These are phyloP conservation scores for Hanseniaspora vineae DNA, from an alignment of 805 yeast genomes.

Conservation along the genomic window DNA sequence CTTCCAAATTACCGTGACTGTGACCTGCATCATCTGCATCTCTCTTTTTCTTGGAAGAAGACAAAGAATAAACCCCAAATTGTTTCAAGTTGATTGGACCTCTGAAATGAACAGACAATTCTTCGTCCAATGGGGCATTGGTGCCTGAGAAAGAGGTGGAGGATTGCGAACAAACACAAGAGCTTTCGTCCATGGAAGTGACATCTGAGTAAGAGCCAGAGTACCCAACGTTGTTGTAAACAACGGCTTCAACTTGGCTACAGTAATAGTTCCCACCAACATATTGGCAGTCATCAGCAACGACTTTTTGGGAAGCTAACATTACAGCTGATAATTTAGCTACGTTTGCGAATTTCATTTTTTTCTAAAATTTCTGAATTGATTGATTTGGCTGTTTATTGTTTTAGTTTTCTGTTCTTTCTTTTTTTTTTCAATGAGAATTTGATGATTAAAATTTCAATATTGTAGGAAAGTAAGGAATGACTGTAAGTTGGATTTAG, in stretches of 20 bases:
- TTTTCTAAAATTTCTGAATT: neutral
- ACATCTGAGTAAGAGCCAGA: conserved; percentile 77
- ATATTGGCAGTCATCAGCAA: conserved; percentile 31
- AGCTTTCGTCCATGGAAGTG: conserved; percentile 56
- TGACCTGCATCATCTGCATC: conserved; percentile 26
- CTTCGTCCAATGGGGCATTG: conserved; percentile 55
- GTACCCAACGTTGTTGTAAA: conserved; percentile 64
- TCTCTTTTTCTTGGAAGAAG: conserved; percentile 32
- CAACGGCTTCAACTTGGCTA: conserved; percentile 49
- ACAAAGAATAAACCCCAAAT: conserved; percentile 84
- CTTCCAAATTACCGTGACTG: conserved; percentile 27
- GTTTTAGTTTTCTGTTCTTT: neutral
- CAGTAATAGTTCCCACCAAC: conserved; percentile 79
- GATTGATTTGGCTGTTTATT: neutral
- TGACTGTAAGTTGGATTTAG: conserved; percentile 17
- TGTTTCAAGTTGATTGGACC: conserved; percentile 54
- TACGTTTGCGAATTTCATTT: conserved; percentile 12
- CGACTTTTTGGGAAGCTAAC: conserved; percentile 13
- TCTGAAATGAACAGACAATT: conserved; percentile 64
- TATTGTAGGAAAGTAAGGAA: conserved; percentile 10
- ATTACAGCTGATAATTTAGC: conserved; percentile 17
- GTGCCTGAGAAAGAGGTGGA: conserved; percentile 45
- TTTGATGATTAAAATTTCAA: neutral
- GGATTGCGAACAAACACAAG: conserved; percentile 60
- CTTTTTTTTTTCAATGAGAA: neutral